Evolutionary conservation across 805 yeast species (phyloP), one percentile per base, ranked within the genome.

Genomic region (Teunomyces atbi): DNA sequence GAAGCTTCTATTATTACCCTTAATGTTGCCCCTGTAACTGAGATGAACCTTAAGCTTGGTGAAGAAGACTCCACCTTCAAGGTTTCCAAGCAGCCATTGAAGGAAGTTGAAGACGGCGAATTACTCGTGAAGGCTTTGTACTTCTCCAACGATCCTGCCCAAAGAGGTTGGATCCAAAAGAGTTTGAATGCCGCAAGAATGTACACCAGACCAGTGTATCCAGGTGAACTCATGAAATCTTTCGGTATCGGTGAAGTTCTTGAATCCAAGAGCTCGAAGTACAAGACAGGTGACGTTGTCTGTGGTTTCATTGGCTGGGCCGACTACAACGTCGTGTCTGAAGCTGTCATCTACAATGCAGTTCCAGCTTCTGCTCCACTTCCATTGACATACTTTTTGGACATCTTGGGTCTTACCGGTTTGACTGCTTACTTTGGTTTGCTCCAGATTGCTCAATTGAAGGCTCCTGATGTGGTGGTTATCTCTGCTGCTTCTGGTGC

Each of bases 401-500:
- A 43, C 18, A 44, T 44, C 7, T 33, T 80, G 16, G 89, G 88
- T 30, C 51, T 77, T 49, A 81, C 86, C 8, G 77, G 84, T 0
- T 53, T 82, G 49, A 83, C 89, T 23, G 86, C 88, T 1, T 82
- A 79, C 65, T 66, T 76, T 51, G 82, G 82, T 10, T 71, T 82
- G 47, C 64, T 59, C 48, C 73, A 73, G 30, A 71, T 79, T 45
- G 82, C 28, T 19, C 16, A 36, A 13, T 20, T 21, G 41, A 50
- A 54, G 47, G 49, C 44, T 13, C 53, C 51, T 8, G 58, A 61
- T 30, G 55, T 55, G 19, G 47, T 65, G 15, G 57, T 64, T 18
- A 67, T 83, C 41, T 77, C 84, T 16, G 88, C 86, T 48, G 89
- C 89, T 12, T 76, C 84, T 6, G 89, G 89, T 52, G 86, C 87